These are phyloP conservation scores for Termitomyces sp. DNA, from an alignment of 768 basidiomycete species.

Conservation along the genomic window DNA sequence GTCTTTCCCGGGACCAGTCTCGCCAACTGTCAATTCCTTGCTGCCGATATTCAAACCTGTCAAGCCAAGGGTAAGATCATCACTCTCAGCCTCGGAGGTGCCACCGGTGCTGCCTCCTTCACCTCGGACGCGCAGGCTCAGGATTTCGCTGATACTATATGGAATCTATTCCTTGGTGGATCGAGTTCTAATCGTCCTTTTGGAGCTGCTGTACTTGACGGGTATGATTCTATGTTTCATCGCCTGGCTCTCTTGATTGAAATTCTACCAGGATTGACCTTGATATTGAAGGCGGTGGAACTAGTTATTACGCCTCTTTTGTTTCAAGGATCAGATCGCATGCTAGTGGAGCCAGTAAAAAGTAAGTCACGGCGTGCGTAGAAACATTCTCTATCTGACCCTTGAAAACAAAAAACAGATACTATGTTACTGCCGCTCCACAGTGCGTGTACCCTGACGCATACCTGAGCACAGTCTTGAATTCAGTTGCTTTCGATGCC, in stretches of 20 bases:
- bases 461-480: slow-evolving; percentile 46
- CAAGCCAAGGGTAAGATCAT: slow-evolving; percentile 50
- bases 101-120: slow-evolving; percentile 48
- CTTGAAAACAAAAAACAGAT: slow-evolving; percentile 28
- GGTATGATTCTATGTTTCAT: slow-evolving; percentile 27
- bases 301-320: slow-evolving; percentile 41
- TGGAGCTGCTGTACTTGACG: slow-evolving; percentile 62
- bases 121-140: slow-evolving; percentile 44
- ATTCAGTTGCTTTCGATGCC: slow-evolving; percentile 57
- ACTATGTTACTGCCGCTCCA: slow-evolving; percentile 52
- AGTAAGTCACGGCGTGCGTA: slow-evolving; percentile 21
- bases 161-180: slow-evolving; percentile 69
- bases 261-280: slow-evolving; percentile 43
- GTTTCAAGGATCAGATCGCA: slow-evolving; percentile 42
- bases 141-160: slow-evolving; percentile 54
- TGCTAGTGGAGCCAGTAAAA: slow-evolving; percentile 43
- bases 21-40: slow-evolving; percentile 53
- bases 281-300: slow-evolving; percentile 59
- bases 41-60: slow-evolving; percentile 51
- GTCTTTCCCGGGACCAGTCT: slow-evolving; percentile 53
- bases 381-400: background rate
- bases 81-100: slow-evolving; percentile 48
- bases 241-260: background rate
- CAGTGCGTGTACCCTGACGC: slow-evolving; percentile 63
- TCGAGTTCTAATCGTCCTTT: slow-evolving; percentile 56